Evolutionary conservation across 495 filamentous ascomycete genomes (phyloP), one percentile per base, ranked within the genome.

Genomic region (Aspergillus bridgeri): DNA sequence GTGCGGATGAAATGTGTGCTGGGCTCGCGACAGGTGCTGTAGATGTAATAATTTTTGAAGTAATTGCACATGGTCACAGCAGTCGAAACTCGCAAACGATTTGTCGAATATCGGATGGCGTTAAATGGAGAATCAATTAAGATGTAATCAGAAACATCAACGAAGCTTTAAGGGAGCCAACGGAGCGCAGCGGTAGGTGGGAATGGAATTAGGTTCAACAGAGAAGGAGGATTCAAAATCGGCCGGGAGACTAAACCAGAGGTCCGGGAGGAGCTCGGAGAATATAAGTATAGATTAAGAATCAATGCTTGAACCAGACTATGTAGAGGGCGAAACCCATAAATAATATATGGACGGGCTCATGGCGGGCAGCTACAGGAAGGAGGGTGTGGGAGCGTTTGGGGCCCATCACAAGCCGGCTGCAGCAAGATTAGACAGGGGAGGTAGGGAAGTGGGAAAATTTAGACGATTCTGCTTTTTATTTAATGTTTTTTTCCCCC

Each of bases 1-100:
- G 85, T 89, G 56, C 82, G 76, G 64, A 88, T 82, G 69, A 89
- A 88, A 71, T 91, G 88, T 17, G 80, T 75, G 51, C 79, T 78
- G 11, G 86, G 87, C 57, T 89, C 83, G 42, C 78, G 71, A 63
- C 88, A 91, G 20, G 79, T 77, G 54, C 84, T 86, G 75, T 89
- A 89, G 75, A 91, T 85, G 71, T 89, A 89, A 67, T 84, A 89
- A 70, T 88, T 89, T 63, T 86, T 87, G 70, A 83, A 87, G 68
- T 85, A 87, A 73, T 89, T 82, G 79, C 88, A 91, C 88, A 91
- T 91, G 58, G 67, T 80, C 72, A 63, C 52, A 55, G 59, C 61
- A 60, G 63, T 48, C 29, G 46, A 38, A 38, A 5, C 11, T 4
- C 13, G 42, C 21, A 20, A 33, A 45, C 11, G 50, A 42, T 47